Base-by-base conservation (phyloP, 768 basidiomycete species). In the Mycena vitilis region DNA sequence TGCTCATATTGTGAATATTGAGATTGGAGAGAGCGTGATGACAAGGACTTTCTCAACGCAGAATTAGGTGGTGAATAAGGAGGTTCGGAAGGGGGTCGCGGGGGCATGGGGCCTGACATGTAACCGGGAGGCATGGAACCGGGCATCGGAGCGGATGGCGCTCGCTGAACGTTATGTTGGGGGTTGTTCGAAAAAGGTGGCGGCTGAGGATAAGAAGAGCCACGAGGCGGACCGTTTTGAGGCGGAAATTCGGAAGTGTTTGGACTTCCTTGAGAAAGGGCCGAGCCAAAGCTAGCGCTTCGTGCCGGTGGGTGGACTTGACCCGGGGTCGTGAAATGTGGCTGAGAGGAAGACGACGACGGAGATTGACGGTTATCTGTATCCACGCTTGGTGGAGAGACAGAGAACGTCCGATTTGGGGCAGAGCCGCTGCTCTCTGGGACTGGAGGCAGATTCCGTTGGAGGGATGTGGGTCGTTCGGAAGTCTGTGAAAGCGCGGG, bases 1-100 rank as follows among this genome's bases (percentile, higher is more conserved):
- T 75, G 77, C 49, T 83, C 83, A 63, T 81, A 75, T 65, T 87
- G 87, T 55, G 86, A 81, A 73, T 82, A 83, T 71, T 86, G 85
- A 49, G 85, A 84, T 25, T 78, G 81, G 36, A 93, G 81, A 16
- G 89, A 91, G 23, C 85, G 86, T 25, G 86, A 79, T 15, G 92
- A 92, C 23, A 84, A 77, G 12, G 86, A 86, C 75, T 90, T 91
- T 53, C 79, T 80, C n/a, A 83, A 69, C 34, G 72, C 77, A 42
- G 60, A 61, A 30, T 30, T 30, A 34, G 74, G 73, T 47, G 73
- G 72, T 23, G 76, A 78, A 63, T 79, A 78, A 15, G 76, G 71
- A 13, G 85, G 84, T 66, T 88, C 88, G n/a, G 83, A 85, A 8
- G 85, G 84, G 6, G 85, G 85, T 30, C 85, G 81, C n/a, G 77